Conservation (phyloP, 192 early-diverging fungal species). For the Backusella sp. region DNA sequence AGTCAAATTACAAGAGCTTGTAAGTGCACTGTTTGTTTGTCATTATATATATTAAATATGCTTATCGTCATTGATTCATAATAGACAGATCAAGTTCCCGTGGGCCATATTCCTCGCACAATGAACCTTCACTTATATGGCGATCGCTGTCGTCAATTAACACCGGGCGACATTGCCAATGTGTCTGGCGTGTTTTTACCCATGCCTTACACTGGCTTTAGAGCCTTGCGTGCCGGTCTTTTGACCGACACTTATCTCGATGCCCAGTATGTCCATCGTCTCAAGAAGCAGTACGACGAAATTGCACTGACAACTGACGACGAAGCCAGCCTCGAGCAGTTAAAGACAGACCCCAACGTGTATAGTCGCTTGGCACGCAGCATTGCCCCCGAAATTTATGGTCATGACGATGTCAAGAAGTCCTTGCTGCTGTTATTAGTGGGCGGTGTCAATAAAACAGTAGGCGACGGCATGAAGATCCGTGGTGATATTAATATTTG, state of each 20-base stretch:
- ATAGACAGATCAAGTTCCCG: constrained; percentile 94
- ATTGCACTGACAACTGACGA: constrained; percentile 63
- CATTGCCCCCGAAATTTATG: constrained; percentile 91
- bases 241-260: constrained; percentile 96
- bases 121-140: constrained; percentile 93
- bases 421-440: constrained; percentile 83
- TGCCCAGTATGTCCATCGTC: constrained; percentile 79
- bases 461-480: constrained; percentile 92
- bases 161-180: constrained; percentile 85
- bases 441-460: constrained; percentile 77
- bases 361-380: constrained; percentile 75
- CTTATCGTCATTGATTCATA: neutral
- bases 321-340: constrained; percentile 52
- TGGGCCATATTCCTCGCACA: constrained; percentile 95
- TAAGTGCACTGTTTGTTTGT: constrained; percentile 28
- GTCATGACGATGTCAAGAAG: constrained; percentile 91
- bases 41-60: neutral
- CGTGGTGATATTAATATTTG: constrained; percentile 97
- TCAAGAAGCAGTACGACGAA: constrained; percentile 91
- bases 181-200: constrained; percentile 90
- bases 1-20: constrained; percentile 93
- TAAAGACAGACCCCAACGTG: constrained; percentile 65
- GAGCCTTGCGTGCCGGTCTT: constrained; percentile 84
- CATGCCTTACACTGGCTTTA: constrained; percentile 90
- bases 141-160: constrained; percentile 71